Evolutionary conservation across 2,329 filamentous ascomycete species (phyloP), one percentile per base, ranked within the genome.

Genomic region (Daldinia sp.): DNA sequence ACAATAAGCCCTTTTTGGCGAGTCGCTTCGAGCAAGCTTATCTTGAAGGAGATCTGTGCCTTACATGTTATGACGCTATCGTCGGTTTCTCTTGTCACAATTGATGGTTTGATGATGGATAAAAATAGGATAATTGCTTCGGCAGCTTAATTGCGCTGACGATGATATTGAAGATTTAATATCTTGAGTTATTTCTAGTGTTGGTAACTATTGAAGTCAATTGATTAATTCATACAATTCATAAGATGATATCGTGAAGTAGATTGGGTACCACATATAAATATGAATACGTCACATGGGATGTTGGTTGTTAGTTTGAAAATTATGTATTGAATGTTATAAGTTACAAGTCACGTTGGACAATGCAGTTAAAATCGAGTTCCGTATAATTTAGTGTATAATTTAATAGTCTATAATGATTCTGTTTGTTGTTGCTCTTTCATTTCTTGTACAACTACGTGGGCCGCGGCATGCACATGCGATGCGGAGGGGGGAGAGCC

Each of bases 41-140:
- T 18, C 46, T 30, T 33, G 9, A 30, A 50, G 26, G 15, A 6
- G 46, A 30, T 23, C 46, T 30, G 46, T 30, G 46, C 46, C 46
- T 50, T 50, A 50, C 12, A 50, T 50, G 46, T 10, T 18, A 50
- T 50, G 46, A 33, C 46, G 23, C 46, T 50, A 50, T 50, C 46
- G 26, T 10, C 26, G 26, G 2, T 9, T 13, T 15, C 18, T 28
- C 23, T 33, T 33, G 10, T 50, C 26, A n/a, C 13, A 13, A 50
- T 50, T 30, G 4, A 50, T n/a, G 6, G 18, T 28, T 18, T 13
- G 10, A 48, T 30, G 30, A 18, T 12, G n/a, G 46, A 26, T 33
- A 50, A 50, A 50, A 50, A 50, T 50, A 50, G 46, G 23, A 30
- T 3, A 50, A 18, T 33, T 30, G 13, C 6, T n/a, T 30, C 23